These are phyloP conservation scores for Lipomyces yamadae DNA, from an alignment of 805 yeast species.

Conservation along the genomic window DNA sequence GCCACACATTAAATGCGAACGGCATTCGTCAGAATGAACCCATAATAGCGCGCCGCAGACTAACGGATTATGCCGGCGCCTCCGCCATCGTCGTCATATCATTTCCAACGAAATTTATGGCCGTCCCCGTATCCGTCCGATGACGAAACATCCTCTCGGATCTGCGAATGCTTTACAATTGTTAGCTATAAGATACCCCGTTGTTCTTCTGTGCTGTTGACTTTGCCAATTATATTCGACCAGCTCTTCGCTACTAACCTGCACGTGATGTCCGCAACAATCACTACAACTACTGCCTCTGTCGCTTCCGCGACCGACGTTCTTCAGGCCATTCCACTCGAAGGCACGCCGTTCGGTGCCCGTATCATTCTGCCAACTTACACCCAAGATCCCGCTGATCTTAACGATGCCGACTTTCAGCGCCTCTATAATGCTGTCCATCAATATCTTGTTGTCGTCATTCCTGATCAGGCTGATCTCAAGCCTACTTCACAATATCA, in stretches of 20 bases:
- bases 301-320: slow-evolving; percentile 16
- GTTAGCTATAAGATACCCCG: not conserved
- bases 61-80: too few species aligned
- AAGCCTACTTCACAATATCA: slow-evolving; percentile 76
- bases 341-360: slow-evolving; percentile 69
- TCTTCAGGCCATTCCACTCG: slow-evolving; percentile 52
- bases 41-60: too few species aligned
- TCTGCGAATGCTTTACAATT: not conserved
- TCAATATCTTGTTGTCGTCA: slow-evolving; percentile 70
- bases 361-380: slow-evolving; percentile 65
- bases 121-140: not conserved
- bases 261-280: slow-evolving; percentile 29
- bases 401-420: slow-evolving; percentile 69
- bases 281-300: slow-evolving; percentile 20
- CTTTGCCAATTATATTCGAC: not conserved
- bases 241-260: not conserved
- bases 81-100: too few species aligned
- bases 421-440: slow-evolving; percentile 66
- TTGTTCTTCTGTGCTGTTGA: not conserved
- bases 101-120: too few species aligned
- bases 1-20: too few species aligned
- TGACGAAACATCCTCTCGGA: not conserved
- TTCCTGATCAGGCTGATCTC: slow-evolving; percentile 71
- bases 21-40: too few species aligned
- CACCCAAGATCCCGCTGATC: slow-evolving; percentile 72